These are phyloP conservation scores for Fusarium dimerum DNA, from an alignment of 2,329 filamentous ascomycete genomes.

Conservation along the genomic window DNA sequence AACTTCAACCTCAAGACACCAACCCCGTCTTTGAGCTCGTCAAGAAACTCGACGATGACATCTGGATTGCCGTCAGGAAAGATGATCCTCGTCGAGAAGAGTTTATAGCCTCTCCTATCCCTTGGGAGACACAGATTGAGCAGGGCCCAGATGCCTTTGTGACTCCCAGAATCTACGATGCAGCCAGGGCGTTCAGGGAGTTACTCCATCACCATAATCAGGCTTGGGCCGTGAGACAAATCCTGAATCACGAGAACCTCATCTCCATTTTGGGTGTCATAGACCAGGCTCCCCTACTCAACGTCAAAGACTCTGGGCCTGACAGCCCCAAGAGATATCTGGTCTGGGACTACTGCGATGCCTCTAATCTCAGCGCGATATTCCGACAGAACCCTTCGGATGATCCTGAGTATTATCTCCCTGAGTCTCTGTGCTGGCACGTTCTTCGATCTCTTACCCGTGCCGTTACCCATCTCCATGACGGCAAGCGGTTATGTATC, in stretches of 20 bases:
- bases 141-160: background rate
- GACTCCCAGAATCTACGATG: slow-evolving; percentile 14
- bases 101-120: slow-evolving; percentile 35
- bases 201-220: slow-evolving; percentile 26
- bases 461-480: slow-evolving; percentile 55
- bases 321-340: slow-evolving; percentile 33
- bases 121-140: slow-evolving; percentile 6
- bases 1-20: background rate
- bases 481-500: slow-evolving; percentile 40
- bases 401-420: slow-evolving; percentile 39
- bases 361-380: slow-evolving; percentile 48
- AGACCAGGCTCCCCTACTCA: slow-evolving; percentile 20
- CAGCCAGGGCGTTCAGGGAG: slow-evolving; percentile 24
- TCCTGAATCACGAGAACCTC: slow-evolving; percentile 54
- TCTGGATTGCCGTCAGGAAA: slow-evolving; percentile 34
- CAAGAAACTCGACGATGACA: slow-evolving; percentile 29
- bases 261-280: slow-evolving; percentile 45
- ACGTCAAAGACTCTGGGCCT: slow-evolving; percentile 9
- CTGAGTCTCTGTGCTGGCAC: slow-evolving; percentile 58
- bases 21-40: slow-evolving; percentile 31
- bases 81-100: slow-evolving; percentile 32
- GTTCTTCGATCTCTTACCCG: slow-evolving; percentile 48
- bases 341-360: slow-evolving; percentile 56
- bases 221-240: slow-evolving; percentile 30
- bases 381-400: slow-evolving; percentile 32